phyloP scores from a whole-genome alignment of 306 rosid species.

The Crataegus laevigata region DNA sequence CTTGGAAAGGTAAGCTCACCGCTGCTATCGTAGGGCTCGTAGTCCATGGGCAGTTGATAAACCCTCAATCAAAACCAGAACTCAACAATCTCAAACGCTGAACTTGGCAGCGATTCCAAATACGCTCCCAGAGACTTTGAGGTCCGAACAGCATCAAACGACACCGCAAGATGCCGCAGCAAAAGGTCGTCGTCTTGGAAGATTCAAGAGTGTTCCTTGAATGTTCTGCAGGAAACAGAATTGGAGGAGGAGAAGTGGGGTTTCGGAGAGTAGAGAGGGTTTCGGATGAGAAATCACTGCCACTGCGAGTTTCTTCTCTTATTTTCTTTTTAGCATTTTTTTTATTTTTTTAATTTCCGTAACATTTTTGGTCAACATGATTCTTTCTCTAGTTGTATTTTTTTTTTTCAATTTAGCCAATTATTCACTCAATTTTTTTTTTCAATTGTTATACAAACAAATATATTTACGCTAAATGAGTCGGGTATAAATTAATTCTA shows the following conservation, averaged over 20 bases:
- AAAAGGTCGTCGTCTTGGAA: background rate
- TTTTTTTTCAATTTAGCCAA: too few relatives aligned
- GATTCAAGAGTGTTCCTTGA: background rate
- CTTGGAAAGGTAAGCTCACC: conserved; percentile 41
- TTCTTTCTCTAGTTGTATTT: too few relatives aligned
- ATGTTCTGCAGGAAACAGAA: background rate
- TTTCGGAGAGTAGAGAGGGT: background rate
- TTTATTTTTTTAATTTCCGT: background rate
- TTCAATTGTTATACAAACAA: too few relatives aligned
- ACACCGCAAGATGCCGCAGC: background rate
- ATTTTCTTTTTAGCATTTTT: background rate
- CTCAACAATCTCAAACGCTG: background rate
- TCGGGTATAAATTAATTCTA: too few relatives aligned
- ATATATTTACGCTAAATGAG: too few relatives aligned
- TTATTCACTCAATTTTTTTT: too few relatives aligned
- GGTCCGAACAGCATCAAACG: background rate
- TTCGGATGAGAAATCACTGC: background rate
- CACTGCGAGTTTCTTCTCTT: background rate
- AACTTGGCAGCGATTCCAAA: background rate
- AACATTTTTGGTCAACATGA: background rate
- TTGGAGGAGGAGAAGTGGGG: background rate
- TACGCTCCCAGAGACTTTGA: background rate
- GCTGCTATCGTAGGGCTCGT: conserved; percentile 93
- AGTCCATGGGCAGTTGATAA: conserved; percentile 75
- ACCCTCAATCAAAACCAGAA: background rate